A percentile compares a stretch with the other conserved stretches of the same genome.
These are phyloP conservation scores for Scopulariopsis brevicaulis DNA, from an alignment of 2,329 filamentous ascomycete genomes.

Conservation along the genomic window DNA sequence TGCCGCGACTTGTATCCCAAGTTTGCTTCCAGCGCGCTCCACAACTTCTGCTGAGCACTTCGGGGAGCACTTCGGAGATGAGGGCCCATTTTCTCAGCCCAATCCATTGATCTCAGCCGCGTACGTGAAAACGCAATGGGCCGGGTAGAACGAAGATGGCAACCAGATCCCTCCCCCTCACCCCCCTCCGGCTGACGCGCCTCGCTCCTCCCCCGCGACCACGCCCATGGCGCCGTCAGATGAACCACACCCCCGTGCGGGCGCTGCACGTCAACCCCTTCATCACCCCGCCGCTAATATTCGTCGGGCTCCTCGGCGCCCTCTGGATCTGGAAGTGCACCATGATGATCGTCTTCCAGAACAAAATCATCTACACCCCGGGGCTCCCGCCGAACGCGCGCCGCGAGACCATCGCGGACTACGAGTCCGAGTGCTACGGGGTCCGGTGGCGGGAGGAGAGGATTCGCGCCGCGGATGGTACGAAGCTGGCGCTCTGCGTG, in stretches of 20 bases:
- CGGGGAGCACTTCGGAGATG: not conserved
- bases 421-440: slow-evolving; percentile 44
- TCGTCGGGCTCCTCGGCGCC: slow-evolving; percentile 50
- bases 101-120: not conserved
- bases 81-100: not conserved
- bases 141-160: not conserved
- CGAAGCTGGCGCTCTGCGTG: slow-evolving; percentile 49
- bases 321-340: slow-evolving; percentile 58
- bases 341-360: slow-evolving; percentile 69
- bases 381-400: slow-evolving; percentile 61
- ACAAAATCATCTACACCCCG: slow-evolving; percentile 74
- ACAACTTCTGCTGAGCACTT: not conserved
- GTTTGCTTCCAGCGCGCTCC: not conserved
- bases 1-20: not conserved
- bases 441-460: slow-evolving; percentile 57
- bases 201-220: not conserved
- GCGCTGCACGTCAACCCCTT: slow-evolving; percentile 13
- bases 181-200: not conserved
- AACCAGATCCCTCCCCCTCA: not conserved
- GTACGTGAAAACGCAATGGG: not conserved
- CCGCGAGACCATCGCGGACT: slow-evolving; percentile 54
- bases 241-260: not conserved
- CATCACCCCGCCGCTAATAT: slow-evolving; percentile 56
- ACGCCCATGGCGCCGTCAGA: not conserved
- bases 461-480: slow-evolving; percentile 52